These are phyloP conservation scores for Sicyos baderoa DNA, from an alignment of 306 rosid genomes.

Conservation along the genomic window DNA sequence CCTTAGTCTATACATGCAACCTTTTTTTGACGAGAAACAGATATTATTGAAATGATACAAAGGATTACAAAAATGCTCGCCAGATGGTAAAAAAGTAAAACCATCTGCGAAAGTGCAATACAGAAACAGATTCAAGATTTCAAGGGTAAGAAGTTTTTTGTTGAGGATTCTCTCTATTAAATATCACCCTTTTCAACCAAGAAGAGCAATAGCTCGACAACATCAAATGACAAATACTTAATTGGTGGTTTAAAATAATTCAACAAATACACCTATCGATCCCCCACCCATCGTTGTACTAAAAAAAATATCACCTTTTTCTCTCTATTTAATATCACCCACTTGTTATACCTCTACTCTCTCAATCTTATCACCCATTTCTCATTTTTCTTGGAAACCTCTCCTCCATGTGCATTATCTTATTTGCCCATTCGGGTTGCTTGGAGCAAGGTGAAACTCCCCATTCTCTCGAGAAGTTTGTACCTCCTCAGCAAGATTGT, in stretches of 20 bases:
- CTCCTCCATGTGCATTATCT: neutral
- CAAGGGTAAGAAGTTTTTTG: neutral
- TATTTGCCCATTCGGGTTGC: neutral
- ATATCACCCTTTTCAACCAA: neutral
- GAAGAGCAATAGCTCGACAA: too few relatives aligned
- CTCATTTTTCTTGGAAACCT: neutral
- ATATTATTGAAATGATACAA: neutral
- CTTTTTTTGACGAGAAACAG: neutral
- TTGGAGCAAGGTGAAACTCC: neutral
- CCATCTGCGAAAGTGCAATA: neutral
- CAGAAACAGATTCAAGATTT: slow-evolving; percentile 12
- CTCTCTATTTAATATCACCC: neutral
- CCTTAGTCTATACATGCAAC: neutral
- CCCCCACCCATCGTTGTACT: too few relatives aligned
- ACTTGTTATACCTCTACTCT: neutral
- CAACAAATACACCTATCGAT: too few relatives aligned
- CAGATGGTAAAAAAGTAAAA: neutral
- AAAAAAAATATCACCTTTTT: neutral
- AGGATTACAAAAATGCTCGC: neutral
- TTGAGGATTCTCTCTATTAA: neutral
- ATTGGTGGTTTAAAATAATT: too few relatives aligned
- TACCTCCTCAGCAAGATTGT: neutral
- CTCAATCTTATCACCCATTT: neutral
- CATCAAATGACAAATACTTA: too few relatives aligned
- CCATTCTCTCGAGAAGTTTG: neutral